Evolutionary conservation across 2,329 filamentous ascomycete genomes (phyloP).

Genomic region (Alternaria triticina): DNA sequence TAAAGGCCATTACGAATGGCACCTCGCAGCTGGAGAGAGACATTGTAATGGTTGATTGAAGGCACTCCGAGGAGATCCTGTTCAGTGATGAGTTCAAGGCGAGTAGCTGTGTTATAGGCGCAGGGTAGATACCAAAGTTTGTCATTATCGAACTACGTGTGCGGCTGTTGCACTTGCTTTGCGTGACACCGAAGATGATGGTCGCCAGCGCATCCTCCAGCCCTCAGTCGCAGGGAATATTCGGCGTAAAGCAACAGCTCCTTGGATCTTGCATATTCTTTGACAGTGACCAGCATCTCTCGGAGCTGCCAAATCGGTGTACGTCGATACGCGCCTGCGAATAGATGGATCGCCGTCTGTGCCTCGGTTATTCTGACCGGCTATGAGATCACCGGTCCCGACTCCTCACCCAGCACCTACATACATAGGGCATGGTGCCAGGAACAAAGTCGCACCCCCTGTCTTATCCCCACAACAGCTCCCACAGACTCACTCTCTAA

Average conservation of each 20-base stretch:
- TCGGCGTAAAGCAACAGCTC: background rate
- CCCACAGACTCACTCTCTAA: background rate
- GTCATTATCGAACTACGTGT: background rate
- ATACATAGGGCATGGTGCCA: background rate
- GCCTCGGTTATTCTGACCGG: conserved; percentile 3
- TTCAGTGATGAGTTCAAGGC: background rate
- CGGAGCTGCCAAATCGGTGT: background rate
- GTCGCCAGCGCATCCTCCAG: background rate
- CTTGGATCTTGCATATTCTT: background rate
- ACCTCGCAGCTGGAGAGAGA: conserved; percentile 31
- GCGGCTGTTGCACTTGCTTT: background rate
- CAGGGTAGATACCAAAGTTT: background rate
- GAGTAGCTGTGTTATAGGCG: background rate
- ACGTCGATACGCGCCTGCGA: background rate
- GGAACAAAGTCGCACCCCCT: background rate
- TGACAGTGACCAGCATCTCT: background rate
- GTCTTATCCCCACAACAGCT: background rate
- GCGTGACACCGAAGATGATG: background rate
- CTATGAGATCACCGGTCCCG: background rate
- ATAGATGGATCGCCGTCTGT: background rate
- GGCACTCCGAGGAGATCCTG: no score
- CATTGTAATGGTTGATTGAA: conserved; percentile 41
- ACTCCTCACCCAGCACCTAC: background rate
- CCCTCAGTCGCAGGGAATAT: background rate
- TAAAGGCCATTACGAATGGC: conserved; percentile 35